Percentiles rank a stretch among this genome's conserved stretches.
These are phyloP conservation scores for Spinacia oleracea DNA, from an alignment of 179 eudicot genomes.

Conservation along the genomic window DNA sequence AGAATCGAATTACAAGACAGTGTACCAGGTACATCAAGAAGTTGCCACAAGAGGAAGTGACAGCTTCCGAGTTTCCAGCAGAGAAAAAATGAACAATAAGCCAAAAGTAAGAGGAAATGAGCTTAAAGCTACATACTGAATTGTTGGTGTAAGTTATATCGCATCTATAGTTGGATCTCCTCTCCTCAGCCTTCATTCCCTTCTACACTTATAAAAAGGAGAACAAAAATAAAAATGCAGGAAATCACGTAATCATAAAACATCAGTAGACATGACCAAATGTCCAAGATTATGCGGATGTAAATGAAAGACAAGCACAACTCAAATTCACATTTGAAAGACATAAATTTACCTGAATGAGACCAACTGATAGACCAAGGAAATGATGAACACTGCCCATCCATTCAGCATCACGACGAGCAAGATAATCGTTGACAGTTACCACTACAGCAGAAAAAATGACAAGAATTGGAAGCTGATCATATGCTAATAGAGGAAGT, in stretches of 20 bases:
- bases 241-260: not conserved
- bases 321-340: conserved; percentile 5
- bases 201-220: conserved; percentile 46
- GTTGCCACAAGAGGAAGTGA: conserved; percentile 13
- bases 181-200: conserved; percentile 74
- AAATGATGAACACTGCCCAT: conserved; percentile 99
- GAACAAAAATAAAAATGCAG: not conserved
- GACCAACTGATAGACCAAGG: conserved; percentile 98
- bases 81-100: not conserved
- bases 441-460: conserved; percentile 61
- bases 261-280: not conserved
- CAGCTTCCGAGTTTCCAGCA: conserved; percentile 1
- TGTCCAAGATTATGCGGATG: conserved; percentile 13
- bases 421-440: conserved; percentile 97
- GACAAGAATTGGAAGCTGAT: conserved; percentile 17
- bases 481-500: not conserved
- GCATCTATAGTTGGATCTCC: conserved; percentile 74
- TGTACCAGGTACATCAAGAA: conserved; percentile 10
- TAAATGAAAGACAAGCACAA: not conserved
- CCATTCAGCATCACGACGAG: conserved; percentile 99
- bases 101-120: not conserved
- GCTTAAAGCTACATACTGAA: conserved; percentile 56
- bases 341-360: conserved; percentile 69
- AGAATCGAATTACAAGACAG: not conserved
- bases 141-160: conserved; percentile 97